These are phyloP conservation scores for Puccinia hordei DNA, from an alignment of 1,284 basidiomycete species.

Conservation along the genomic window DNA sequence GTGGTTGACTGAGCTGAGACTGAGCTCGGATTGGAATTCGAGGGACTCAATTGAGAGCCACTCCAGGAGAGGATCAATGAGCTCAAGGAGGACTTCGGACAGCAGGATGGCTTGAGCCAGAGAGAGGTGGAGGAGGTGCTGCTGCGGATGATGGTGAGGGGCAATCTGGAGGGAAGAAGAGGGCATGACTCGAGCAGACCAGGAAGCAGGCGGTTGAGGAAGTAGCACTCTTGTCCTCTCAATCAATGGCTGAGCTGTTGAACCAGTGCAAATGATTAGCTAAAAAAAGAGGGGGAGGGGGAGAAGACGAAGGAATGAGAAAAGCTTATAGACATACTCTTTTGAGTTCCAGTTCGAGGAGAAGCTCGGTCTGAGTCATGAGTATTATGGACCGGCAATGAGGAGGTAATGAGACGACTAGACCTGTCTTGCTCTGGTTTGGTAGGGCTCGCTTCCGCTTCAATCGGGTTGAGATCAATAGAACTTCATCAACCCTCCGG, in stretches of 20 bases:
- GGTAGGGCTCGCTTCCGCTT: background rate
- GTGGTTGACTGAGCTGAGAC: background rate
- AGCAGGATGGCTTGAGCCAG: conserved; percentile 6
- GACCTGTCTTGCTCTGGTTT: background rate
- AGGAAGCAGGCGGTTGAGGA: background rate
- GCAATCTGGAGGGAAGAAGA: background rate
- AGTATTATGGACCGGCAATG: background rate
- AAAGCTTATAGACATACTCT: background rate
- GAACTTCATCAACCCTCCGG: background rate
- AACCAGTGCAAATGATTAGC: background rate
- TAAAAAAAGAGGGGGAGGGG: background rate
- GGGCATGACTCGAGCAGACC: background rate
- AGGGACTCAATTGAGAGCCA: background rate
- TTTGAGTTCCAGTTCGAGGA: background rate
- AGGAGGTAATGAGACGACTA: background rate
- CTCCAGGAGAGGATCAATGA: background rate
- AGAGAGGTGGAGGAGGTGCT: conserved; percentile 2
- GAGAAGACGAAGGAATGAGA: too few relatives aligned
- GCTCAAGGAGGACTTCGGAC: conserved; percentile 7
- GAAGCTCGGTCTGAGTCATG: background rate
- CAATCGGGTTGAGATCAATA: background rate
- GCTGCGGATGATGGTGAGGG: background rate
- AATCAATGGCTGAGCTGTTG: conserved; percentile 11
- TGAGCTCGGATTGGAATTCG: conserved; percentile 6
- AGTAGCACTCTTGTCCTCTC: background rate